phyloP scores from a whole-genome alignment of 1,284 basidiomycete genomes.

The Irpex sp. region DNA sequence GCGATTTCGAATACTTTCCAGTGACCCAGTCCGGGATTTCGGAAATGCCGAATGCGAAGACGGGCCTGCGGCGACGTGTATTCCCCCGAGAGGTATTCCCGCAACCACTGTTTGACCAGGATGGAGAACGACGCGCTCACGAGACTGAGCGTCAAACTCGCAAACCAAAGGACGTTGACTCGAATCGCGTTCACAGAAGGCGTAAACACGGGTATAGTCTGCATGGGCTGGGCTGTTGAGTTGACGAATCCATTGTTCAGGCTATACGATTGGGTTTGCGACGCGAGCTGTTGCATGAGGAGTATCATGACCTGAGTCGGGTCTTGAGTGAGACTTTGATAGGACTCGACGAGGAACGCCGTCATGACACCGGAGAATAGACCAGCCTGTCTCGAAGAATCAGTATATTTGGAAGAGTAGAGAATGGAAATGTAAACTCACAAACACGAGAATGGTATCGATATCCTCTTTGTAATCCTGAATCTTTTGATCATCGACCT shows the following conservation, averaged over 20 bases:
- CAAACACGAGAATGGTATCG: constrained; percentile 11
- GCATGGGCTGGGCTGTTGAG: not conserved
- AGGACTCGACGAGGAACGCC: constrained; percentile 9
- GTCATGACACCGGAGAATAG: constrained; percentile 11
- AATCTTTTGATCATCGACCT: constrained; percentile 7
- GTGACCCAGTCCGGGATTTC: not conserved
- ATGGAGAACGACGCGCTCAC: constrained; percentile 8
- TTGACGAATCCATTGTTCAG: constrained; percentile 7
- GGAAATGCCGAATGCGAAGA: constrained; percentile 8
- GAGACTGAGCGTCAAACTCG: constrained; percentile 8
- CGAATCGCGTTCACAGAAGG: not conserved
- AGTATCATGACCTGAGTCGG: not conserved
- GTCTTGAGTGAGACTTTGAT: constrained; percentile 3
- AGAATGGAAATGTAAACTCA: not conserved
- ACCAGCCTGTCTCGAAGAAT: constrained; percentile 4
- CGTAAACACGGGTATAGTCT: not conserved
- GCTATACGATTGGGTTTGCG: constrained; percentile 1
- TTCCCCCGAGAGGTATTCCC: constrained; percentile 7
- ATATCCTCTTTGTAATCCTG: constrained; percentile 12
- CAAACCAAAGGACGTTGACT: constrained; percentile 11
- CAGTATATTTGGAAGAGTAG: no score
- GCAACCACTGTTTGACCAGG: constrained; percentile 10
- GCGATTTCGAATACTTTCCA: constrained; percentile 9
- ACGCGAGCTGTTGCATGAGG: constrained; percentile 2
- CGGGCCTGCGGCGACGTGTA: constrained; percentile 6